Evolutionary conservation across 305 asterid genomes (phyloP).

Genomic region (Fraxinus velutina): DNA sequence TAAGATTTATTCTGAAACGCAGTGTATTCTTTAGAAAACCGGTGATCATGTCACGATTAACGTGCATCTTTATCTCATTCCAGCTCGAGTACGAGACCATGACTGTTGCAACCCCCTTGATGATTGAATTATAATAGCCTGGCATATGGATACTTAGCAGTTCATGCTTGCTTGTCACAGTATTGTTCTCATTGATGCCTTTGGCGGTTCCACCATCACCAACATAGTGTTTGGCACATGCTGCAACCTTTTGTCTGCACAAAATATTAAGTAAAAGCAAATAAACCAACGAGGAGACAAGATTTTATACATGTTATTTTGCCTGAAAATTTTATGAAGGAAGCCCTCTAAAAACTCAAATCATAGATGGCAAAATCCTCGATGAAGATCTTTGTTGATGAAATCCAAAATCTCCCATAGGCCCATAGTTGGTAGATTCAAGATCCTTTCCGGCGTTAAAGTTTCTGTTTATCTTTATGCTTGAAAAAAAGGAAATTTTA

Average conservation of each 20-base stretch:
- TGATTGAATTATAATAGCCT: slow-evolving; percentile 47
- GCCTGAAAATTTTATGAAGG: not conserved
- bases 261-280: not conserved
- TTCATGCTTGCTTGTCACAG: slow-evolving; percentile 34
- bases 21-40: slow-evolving; percentile 50
- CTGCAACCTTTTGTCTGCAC: slow-evolving; percentile 50
- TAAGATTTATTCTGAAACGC: slow-evolving; percentile 43
- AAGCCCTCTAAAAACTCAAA: not conserved
- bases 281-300: not conserved
- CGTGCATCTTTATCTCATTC: slow-evolving; percentile 67
- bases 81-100: slow-evolving; percentile 72
- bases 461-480: not conserved
- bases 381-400: not conserved
- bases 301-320: not conserved
- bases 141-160: slow-evolving; percentile 62
- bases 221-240: slow-evolving; percentile 69
- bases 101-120: slow-evolving; percentile 62
- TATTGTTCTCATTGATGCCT: slow-evolving; percentile 53
- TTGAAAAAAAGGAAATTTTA: not conserved
- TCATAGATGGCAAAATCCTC: not conserved
- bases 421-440: not conserved
- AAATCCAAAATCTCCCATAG: not conserved
- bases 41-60: slow-evolving; percentile 48
- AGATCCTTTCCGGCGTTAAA: not conserved
- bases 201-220: slow-evolving; percentile 72